Conservation (phyloP, 2,329 filamentous ascomycete species). For the Trichoderma aggressivum region DNA sequence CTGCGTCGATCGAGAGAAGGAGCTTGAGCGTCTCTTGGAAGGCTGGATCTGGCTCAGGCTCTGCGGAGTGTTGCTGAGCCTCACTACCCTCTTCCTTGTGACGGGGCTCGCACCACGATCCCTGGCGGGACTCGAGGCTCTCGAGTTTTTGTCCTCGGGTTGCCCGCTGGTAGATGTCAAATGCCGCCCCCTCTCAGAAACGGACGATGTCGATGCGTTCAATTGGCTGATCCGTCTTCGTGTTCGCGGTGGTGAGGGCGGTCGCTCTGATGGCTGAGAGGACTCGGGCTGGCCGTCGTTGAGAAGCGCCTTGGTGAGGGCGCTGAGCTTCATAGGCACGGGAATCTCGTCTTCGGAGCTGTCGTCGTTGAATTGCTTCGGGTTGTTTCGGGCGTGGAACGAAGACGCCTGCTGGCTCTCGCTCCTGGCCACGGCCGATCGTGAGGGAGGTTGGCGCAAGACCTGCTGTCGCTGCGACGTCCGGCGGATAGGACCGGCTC, state of each 20-base stretch:
- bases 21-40: constrained; percentile 49
- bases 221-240: constrained; percentile 50
- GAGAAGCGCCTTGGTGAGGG: constrained; percentile 82
- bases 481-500: constrained; percentile 48
- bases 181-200: constrained; percentile 43
- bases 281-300: constrained; percentile 56
- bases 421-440: constrained; percentile 43
- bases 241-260: constrained; percentile 45
- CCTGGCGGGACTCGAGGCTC: constrained; percentile 44
- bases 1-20: constrained; percentile 39
- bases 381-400: constrained; percentile 32
- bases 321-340: constrained; percentile 89
- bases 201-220: constrained; percentile 42
- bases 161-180: constrained; percentile 49
- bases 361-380: constrained; percentile 59
- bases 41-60: constrained; percentile 41
- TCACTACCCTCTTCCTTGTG: constrained; percentile 53
- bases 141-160: constrained; percentile 35
- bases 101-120: constrained; percentile 51
- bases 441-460: constrained; percentile 48
- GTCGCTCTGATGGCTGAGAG: constrained; percentile 26
- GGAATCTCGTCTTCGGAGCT: constrained; percentile 94
- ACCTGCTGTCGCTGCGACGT: constrained; percentile 57
- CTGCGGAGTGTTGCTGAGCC: constrained; percentile 51
- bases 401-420: constrained; percentile 43